Conservation (phyloP, 371 early-diverging fungal genomes). For the Lichtheimia ornata region DNA sequence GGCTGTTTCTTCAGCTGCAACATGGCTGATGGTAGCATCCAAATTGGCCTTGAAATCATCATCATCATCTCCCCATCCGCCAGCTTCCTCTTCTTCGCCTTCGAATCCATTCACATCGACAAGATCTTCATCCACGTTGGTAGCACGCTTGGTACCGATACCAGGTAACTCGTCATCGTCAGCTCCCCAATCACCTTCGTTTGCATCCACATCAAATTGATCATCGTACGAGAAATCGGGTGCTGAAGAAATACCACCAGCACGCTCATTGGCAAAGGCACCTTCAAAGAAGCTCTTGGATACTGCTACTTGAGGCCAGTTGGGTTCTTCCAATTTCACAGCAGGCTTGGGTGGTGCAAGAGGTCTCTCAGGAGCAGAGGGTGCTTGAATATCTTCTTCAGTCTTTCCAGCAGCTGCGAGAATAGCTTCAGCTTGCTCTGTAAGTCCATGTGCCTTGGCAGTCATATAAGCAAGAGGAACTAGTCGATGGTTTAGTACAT, state of each 20-base stretch:
- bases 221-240: constrained; percentile 51
- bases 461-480: constrained; percentile 89
- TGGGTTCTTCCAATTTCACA: constrained; percentile 66
- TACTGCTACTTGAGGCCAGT: constrained; percentile 88
- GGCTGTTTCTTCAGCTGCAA: constrained; percentile 64
- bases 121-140: constrained; percentile 18
- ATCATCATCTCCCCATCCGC: constrained; percentile 64
- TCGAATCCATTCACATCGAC: constrained; percentile 40
- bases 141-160: constrained; percentile 12
- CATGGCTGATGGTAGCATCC: constrained; percentile 62
- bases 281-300: constrained; percentile 70
- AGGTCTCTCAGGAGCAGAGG: constrained; percentile 41
- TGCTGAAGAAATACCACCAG: constrained; percentile 28
- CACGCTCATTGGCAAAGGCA: constrained; percentile 48
- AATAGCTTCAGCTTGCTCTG: constrained; percentile 81
- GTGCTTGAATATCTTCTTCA: constrained; percentile 62
- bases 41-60: constrained; percentile 66
- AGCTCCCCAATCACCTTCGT: constrained; percentile 74
- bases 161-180: constrained; percentile 56
- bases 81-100: constrained; percentile 49
- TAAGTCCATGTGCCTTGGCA: constrained; percentile 86
- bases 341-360: constrained; percentile 70
- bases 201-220: constrained; percentile 51
- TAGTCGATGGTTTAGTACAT: constrained; percentile 15
- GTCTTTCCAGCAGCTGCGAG: constrained; percentile 69